A percentile compares a stretch with the other conserved stretches of the same genome.
These are phyloP conservation scores for Metschnikowia orientalis DNA, from an alignment of 805 yeast genomes.

Conservation along the genomic window DNA sequence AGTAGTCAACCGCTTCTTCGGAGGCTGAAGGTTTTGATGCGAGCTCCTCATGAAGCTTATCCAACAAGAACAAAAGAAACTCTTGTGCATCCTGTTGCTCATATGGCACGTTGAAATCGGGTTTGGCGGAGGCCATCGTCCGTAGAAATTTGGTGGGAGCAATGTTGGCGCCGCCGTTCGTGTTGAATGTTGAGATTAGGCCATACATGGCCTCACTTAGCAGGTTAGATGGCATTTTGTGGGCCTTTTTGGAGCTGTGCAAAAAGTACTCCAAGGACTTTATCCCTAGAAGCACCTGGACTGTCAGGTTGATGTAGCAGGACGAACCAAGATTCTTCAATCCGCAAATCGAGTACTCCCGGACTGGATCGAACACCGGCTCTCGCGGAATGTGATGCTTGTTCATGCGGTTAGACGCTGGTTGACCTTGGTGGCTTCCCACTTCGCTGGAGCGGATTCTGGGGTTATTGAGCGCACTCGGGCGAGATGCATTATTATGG, in stretches of 20 bases:
- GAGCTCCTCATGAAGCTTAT: slow-evolving; percentile 65
- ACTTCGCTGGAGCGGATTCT: no score
- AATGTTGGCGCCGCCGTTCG: slow-evolving; percentile 56
- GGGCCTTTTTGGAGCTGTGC: slow-evolving; percentile 23
- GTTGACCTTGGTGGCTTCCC: no score
- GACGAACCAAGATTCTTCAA: slow-evolving; percentile 66
- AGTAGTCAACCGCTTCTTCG: slow-evolving; percentile 19
- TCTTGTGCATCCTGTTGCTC: slow-evolving; percentile 85
- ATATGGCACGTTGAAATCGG: slow-evolving; percentile 63
- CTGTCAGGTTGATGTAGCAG: slow-evolving; percentile 70
- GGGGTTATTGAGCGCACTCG: no score
- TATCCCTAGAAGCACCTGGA: slow-evolving; percentile 64
- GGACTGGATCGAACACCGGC: no score
- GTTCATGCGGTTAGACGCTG: no score
- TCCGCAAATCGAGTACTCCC: slow-evolving; percentile 53
- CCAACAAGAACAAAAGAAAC: slow-evolving; percentile 61
- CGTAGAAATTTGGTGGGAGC: slow-evolving; percentile 64
- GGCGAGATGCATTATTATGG: no score
- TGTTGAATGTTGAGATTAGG: slow-evolving; percentile 53
- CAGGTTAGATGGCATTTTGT: slow-evolving; percentile 2
- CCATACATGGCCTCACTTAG: slow-evolving; percentile 50
- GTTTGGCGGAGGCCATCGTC: slow-evolving; percentile 48
- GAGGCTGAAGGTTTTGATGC: slow-evolving; percentile 21
- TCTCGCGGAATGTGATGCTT: no score
- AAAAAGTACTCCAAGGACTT: slow-evolving; percentile 47